Percentiles rank a stretch among this genome's conserved stretches.
phyloP scores from a whole-genome alignment of 2,329 filamentous ascomycete genomes.

The Coniochaeta hoffmannii region DNA sequence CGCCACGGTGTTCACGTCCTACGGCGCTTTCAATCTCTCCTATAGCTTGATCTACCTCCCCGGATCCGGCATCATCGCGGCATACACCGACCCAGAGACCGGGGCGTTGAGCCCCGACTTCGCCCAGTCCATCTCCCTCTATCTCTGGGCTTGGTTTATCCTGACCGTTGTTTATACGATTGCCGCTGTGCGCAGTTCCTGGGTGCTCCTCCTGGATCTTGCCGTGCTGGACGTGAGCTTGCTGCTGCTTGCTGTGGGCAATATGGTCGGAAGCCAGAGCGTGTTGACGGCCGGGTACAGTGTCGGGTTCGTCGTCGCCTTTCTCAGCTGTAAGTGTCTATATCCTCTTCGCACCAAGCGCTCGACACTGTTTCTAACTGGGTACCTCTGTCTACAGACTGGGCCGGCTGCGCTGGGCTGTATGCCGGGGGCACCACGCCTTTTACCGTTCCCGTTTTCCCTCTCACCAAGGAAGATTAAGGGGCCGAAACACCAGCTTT shows the following conservation, averaged over 20 bases:
- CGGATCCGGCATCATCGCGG: not conserved
- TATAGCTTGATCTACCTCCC: conserved; percentile 2
- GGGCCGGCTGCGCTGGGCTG: not conserved
- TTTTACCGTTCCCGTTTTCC: not conserved
- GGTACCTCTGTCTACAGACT: not conserved
- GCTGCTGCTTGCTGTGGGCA: conserved; percentile 1
- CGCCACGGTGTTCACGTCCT: not conserved
- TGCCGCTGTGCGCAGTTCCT: not conserved
- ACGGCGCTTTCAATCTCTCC: conserved; percentile 1
- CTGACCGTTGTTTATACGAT: not conserved
- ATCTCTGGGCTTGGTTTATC: conserved; percentile 1
- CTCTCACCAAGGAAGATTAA: not conserved
- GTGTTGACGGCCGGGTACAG: not conserved
- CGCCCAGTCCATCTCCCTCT: not conserved
- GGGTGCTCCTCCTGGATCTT: not conserved
- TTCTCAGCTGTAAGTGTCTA: conserved; percentile 1
- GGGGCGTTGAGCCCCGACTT: conserved; percentile 1
- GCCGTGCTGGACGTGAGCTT: not conserved
- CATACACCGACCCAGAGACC: not conserved
- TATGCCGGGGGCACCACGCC: conserved; percentile 1
- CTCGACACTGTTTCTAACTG: not conserved
- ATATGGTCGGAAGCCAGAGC: not conserved
- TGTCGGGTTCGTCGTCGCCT: not conserved
- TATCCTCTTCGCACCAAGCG: not conserved
- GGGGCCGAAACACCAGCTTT: not conserved